Base-by-base conservation (phyloP, 768 basidiomycete species). In the Cystobasidium ongulense region DNA sequence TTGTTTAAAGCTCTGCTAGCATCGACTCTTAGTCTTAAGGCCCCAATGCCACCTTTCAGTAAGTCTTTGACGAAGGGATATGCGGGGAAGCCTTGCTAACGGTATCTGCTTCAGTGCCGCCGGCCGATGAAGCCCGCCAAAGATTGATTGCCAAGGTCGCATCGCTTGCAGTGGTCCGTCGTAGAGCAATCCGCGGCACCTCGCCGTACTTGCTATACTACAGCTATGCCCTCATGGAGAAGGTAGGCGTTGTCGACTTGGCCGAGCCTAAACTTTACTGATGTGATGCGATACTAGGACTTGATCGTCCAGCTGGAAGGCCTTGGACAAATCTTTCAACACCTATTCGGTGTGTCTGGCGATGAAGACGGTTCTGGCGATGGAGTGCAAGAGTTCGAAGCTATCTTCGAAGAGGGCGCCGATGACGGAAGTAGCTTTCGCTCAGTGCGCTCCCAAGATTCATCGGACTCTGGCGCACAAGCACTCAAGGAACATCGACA, bases 1-100 rank as follows among this genome's bases (percentile, higher is more conserved):
- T 85, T 99, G 11, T 92, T 88, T 80, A 89, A 92, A 80, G 90
- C 91, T 0, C 87, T 86, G 0, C 84, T 94, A 35, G 87, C 90
- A 1, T 86, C 89, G 0, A 88, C 89, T 0, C 90, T 94, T 80
- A 84, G 87, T 21, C 83, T 91, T 50, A 95, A 95, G 79, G 88
- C 91, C 4, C 96, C 96, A 0, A 83, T 99, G n/a, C 93, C 96
- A 0, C 92, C 96, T 0, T 97, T 93, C 80, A 86, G 65, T 67
- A 67, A 18, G 65, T 31, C 3, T 11, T 21, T 1, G 29, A 41
- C 13, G 35, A 15, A 35, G 15, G 25, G 21, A 8, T 27, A 67
- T 10, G 4, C 46, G 13, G 46, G 18, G 29, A 59, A 27, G 57
- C 8, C 21, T 4, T 2, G 21, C 50, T 52, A 17, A 29, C 31